These are phyloP conservation scores for Ziziphus jujuba DNA, from an alignment of 306 rosid species.

Conservation along the genomic window DNA sequence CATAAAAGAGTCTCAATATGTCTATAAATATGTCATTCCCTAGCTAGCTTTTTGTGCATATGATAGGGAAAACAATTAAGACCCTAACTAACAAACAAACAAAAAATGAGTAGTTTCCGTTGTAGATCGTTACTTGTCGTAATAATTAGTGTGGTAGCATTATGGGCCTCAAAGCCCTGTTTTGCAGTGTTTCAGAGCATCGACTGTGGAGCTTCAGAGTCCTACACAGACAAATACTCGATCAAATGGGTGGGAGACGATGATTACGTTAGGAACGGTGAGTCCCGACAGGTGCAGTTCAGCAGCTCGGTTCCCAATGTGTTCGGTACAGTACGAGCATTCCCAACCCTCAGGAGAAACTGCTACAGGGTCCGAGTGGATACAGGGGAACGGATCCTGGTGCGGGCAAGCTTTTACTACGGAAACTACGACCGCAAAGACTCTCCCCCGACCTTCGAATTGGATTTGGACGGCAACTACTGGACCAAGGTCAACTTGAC, in stretches of 20 bases:
- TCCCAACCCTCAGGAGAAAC: slow-evolving; percentile 16
- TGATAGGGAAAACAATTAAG: no score
- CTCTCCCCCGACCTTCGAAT: slow-evolving; percentile 31
- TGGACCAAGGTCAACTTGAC: slow-evolving; percentile 17
- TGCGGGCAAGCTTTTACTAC: slow-evolving; percentile 28
- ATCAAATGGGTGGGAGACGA: slow-evolving; percentile 26
- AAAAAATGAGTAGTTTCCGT: no score
- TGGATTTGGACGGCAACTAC: slow-evolving; percentile 28
- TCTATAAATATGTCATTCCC: no score
- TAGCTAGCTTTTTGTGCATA: no score
- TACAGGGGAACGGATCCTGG: slow-evolving; percentile 17
- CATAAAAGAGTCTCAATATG: no score
- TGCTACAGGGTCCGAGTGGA: slow-evolving; percentile 20
- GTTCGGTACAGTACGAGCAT: slow-evolving; percentile 13
- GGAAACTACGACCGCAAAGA: slow-evolving; percentile 28
- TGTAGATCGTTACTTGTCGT: no score
- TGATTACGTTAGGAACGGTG: slow-evolving; percentile 16
- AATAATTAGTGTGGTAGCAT: no score
- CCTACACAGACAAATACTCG: neutral
- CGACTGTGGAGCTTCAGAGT: slow-evolving; percentile 24
- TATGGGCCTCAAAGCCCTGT: no score
- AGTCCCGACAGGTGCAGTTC: neutral
- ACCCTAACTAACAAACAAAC: no score
- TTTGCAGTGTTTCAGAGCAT: slow-evolving; percentile 27
- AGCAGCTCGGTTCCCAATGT: neutral